phyloP scores from a whole-genome alignment of 371 early-diverging fungal species.

The Mucor saturninus region DNA sequence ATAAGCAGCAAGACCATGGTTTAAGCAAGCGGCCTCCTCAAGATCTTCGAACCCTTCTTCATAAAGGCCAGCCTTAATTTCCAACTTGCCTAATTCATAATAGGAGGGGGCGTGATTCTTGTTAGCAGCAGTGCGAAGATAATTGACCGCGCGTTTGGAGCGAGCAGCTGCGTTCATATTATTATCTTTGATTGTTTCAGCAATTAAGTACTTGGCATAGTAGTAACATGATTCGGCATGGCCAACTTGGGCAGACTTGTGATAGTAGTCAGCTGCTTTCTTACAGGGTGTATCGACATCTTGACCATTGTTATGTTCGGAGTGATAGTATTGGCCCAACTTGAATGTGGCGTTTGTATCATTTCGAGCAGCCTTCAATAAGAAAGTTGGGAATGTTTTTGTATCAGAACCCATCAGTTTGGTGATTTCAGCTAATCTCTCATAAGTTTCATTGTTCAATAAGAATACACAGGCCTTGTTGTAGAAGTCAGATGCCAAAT shows the following conservation, averaged over 20 bases:
- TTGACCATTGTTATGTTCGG: neutral
- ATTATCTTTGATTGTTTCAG: neutral
- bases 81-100: conserved; percentile 21
- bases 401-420: neutral
- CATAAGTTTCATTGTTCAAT: conserved; percentile 22
- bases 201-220: conserved; percentile 24
- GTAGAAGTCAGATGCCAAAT: conserved; percentile 18
- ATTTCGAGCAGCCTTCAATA: conserved; percentile 24
- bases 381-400: conserved; percentile 15
- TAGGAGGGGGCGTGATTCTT: conserved; percentile 26
- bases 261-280: conserved; percentile 17
- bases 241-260: conserved; percentile 19
- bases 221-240: conserved; percentile 25
- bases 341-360: conserved; percentile 18
- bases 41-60: conserved; percentile 29
- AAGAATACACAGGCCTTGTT: conserved; percentile 22
- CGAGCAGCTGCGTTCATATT: conserved; percentile 4
- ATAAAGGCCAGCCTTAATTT: conserved; percentile 21
- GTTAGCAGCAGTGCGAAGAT: conserved; percentile 22
- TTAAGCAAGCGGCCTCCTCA: conserved; percentile 26
- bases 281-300: conserved; percentile 13
- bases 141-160: conserved; percentile 10
- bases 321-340: conserved; percentile 23
- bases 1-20: conserved; percentile 21
- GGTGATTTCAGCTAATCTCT: conserved; percentile 16